These are phyloP conservation scores for Monsonia emarginata DNA, from an alignment of 441 rosid genomes.

Conservation along the genomic window DNA sequence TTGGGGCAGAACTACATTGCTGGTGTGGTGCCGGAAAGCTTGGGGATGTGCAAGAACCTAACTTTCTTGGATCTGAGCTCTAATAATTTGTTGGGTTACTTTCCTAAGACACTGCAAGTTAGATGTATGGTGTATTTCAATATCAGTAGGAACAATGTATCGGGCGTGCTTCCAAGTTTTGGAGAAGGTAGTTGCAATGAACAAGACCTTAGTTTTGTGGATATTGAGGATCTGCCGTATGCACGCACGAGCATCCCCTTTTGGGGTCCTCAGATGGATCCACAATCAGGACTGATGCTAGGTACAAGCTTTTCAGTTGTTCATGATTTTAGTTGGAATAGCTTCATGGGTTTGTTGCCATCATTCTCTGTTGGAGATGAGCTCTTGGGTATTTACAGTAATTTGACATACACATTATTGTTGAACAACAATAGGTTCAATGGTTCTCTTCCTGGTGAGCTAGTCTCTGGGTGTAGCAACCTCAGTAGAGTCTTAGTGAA, in stretches of 20 bases:
- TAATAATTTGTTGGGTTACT: conserved; percentile 36
- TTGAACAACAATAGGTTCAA: conserved; percentile 42
- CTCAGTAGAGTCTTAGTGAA: conserved; percentile 37
- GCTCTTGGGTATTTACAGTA: conserved; percentile 19
- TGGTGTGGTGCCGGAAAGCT: conserved; percentile 32
- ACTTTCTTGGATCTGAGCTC: conserved; percentile 58
- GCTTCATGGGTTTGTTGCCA: conserved; percentile 40
- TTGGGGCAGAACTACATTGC: conserved; percentile 40
- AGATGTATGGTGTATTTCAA: conserved; percentile 54
- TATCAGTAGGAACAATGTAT: conserved; percentile 40
- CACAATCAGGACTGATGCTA: neutral
- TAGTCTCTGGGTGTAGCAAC: conserved; percentile 32
- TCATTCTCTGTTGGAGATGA: conserved; percentile 34
- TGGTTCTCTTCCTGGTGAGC: conserved; percentile 32
- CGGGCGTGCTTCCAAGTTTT: conserved; percentile 37
- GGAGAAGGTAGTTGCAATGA: conserved; percentile 27
- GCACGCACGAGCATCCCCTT: conserved; percentile 26
- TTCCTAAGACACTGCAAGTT: conserved; percentile 39
- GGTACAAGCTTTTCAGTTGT: conserved; percentile 19
- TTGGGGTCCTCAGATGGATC: conserved; percentile 29
- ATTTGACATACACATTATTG: conserved; percentile 32
- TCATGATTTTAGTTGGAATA: conserved; percentile 59
- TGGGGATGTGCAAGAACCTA: conserved; percentile 41
- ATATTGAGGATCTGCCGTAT: conserved; percentile 28
- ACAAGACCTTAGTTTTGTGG: conserved; percentile 16